Base-by-base conservation (phyloP, 225 moss, liverwort and hornwort species). In the Physcomitrium patens region DNA sequence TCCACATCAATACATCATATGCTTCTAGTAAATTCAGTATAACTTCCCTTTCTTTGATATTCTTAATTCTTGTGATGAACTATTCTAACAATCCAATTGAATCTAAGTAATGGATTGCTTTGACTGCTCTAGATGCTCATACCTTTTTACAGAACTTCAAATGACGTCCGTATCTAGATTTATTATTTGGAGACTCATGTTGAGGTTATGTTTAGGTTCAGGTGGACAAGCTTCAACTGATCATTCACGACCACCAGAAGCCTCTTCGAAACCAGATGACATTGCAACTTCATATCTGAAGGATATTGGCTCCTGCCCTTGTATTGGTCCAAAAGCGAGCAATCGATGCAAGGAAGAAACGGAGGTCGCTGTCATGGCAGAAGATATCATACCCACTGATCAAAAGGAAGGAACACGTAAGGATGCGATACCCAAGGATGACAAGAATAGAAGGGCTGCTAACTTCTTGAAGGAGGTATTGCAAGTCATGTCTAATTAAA, bases 381-480 rank as follows among this genome's bases (percentile, higher is more conserved):
- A 82, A 66, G 88, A 80, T 54, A 71, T 82, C 37, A 70, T 88
- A 48, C 76, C 82, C 60, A 43, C 52, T 63, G 80, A 76, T 69
- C 75, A 73, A 47, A 78, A 75, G 73, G 75, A 84, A 47, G 63
- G 60, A 46, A 44, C 74, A 53, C 61, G 71, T 51, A 86, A 82
- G 54, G 75, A 84, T 48, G 63, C 59, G 50, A 44, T 72, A 48
- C 65, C 74, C 57, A 86, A 82, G 54, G 81, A 83, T 58, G 83
- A 75, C 76, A 88, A 85, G 72, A 76, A 78, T 10, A 94, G 79
- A 75, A 82, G 86, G 70, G 91, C 91, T 65, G 81, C 82, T 45
- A 80, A 79, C 27, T 97, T 90, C 77, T 69, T 94, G 73, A 85
- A 80, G 68, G 92, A 97, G 94, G 96, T 93, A 79, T 54, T 26